These are phyloP conservation scores for Apiospora rasikravindrae DNA, from an alignment of 2,329 filamentous ascomycete species.

Conservation along the genomic window DNA sequence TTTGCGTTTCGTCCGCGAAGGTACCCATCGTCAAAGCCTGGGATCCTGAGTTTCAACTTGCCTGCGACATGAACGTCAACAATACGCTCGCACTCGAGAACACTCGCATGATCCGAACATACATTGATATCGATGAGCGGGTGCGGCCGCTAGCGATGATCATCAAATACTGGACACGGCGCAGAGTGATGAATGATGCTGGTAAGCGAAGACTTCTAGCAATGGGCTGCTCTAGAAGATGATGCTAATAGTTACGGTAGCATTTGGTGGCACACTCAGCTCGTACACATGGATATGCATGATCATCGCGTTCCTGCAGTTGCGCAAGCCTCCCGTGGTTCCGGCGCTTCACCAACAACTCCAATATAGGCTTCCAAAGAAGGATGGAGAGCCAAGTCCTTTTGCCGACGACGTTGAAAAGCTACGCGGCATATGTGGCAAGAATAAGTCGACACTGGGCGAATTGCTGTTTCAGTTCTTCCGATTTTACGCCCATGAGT, in stretches of 20 bases:
- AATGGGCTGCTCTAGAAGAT: not conserved
- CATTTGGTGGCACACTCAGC: slow-evolving; percentile 90
- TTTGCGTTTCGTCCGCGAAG: slow-evolving; percentile 93
- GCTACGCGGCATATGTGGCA: slow-evolving; percentile 73
- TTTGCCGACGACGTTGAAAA: slow-evolving; percentile 88
- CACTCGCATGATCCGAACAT: slow-evolving; percentile 96
- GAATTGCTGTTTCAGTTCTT: slow-evolving; percentile 96
- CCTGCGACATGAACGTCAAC: slow-evolving; percentile 99
- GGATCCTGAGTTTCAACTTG: slow-evolving; percentile 88
- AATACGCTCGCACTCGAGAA: slow-evolving; percentile 95
- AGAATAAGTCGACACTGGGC: slow-evolving; percentile 83
- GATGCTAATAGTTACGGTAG: slow-evolving; percentile 49
- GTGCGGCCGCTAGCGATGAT: slow-evolving; percentile 95
- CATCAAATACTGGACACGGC: slow-evolving; percentile 96
- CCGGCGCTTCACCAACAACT: slow-evolving; percentile 82
- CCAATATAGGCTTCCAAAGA: slow-evolving; percentile 63
- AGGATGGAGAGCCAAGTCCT: slow-evolving; percentile 71
- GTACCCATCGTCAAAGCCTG: slow-evolving; percentile 99
- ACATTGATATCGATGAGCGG: slow-evolving; percentile 89
- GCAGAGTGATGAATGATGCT: slow-evolving; percentile 92
- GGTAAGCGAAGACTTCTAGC: slow-evolving; percentile 62
- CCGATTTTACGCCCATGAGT: slow-evolving; percentile 89
- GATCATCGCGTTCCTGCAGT: slow-evolving; percentile 95
- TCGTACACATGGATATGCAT: slow-evolving; percentile 99
- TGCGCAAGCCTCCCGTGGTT: slow-evolving; percentile 80